Base-by-base conservation (phyloP, 768 basidiomycete genomes). In the Mycena olivaceomarginata region DNA sequence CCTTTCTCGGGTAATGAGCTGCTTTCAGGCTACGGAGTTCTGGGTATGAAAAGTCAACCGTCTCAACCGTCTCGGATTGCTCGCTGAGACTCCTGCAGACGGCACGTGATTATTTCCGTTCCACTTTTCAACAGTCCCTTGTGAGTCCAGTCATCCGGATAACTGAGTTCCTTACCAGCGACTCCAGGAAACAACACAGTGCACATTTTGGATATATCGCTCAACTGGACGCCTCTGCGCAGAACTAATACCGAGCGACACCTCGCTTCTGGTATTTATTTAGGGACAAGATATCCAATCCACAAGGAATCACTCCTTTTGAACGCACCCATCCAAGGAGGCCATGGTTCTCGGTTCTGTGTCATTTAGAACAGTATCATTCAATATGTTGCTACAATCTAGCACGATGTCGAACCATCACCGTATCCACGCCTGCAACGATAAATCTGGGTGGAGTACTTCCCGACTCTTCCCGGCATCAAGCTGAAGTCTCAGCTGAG, bases 191-290 rank as follows among this genome's bases (percentile, higher is more conserved):
- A 0, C 37, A 22, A 15, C 11, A 22, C 57, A 70, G 22, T 70
- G 69, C 59, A 60, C 60, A 46, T 60, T 70, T 41, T 70, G 69
- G 69, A 70, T 70, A 62, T 45, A 41, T 41, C 69, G 69, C 43
- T 64, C 60, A 53, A 72, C 70, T 31, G 70, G 70, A 2, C 70
- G 51, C 25, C 70, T 71, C 31, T 39, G 43, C 37, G 46, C 45
- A n/a, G 70, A 70, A 9, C 20, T 68, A 11, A 39, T 20, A 45
- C 56, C 39, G 12, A 57, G 56, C 43, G n/a, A 43, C 40, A 64
- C 37, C n/a, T 43, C 43, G 41, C 20, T 43, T 41, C 40, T 64
- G 63, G 43, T 64, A 43, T 25, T 64, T 45, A 37, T 64, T 64
- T 25, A 22, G 43, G 63, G n/a, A 45, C 20, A 51, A 37, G 18